Conservation (phyloP, 106 monocot genomes). For the Ottelia alismoides region DNA sequence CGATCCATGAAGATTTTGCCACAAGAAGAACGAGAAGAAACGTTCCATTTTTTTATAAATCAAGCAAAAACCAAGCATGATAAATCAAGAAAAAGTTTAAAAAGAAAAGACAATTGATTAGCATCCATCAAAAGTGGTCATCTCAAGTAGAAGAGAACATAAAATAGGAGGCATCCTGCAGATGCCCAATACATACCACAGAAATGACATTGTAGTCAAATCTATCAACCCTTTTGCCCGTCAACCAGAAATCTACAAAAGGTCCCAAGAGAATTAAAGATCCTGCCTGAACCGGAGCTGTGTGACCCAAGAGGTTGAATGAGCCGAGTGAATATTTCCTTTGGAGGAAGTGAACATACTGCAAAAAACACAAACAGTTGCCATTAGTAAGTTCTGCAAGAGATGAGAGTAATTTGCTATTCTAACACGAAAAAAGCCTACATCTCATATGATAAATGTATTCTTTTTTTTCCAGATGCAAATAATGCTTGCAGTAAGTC, state of each 20-base stretch:
- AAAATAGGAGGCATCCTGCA: too few relatives aligned
- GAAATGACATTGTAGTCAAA: constrained; percentile 35
- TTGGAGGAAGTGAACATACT: constrained; percentile 67
- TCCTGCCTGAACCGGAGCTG: constrained; percentile 51
- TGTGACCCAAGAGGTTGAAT: constrained; percentile 55
- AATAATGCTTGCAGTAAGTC: too few relatives aligned
- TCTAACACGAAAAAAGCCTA: too few relatives aligned
- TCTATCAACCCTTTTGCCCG: constrained; percentile 48
- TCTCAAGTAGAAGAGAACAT: too few relatives aligned
- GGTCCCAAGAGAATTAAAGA: constrained; percentile 45
- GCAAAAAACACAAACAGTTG: constrained; percentile 2
- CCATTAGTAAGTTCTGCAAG: too few relatives aligned
- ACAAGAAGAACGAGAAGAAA: too few relatives aligned
- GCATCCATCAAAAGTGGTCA: neutral
- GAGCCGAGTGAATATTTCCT: constrained; percentile 66
- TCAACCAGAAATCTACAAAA: constrained; percentile 62
- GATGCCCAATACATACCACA: too few relatives aligned
- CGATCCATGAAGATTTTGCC: too few relatives aligned
- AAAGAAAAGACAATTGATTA: neutral
- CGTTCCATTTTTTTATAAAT: neutral
- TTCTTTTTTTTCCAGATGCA: too few relatives aligned
- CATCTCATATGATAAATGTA: too few relatives aligned
- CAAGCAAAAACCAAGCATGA: too few relatives aligned
- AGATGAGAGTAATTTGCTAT: too few relatives aligned
- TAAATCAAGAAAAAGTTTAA: neutral